A percentile compares a stretch with the other conserved stretches of the same genome.
Conservation (phyloP, 768 basidiomycete species). For the Hericium alpestre region DNA sequence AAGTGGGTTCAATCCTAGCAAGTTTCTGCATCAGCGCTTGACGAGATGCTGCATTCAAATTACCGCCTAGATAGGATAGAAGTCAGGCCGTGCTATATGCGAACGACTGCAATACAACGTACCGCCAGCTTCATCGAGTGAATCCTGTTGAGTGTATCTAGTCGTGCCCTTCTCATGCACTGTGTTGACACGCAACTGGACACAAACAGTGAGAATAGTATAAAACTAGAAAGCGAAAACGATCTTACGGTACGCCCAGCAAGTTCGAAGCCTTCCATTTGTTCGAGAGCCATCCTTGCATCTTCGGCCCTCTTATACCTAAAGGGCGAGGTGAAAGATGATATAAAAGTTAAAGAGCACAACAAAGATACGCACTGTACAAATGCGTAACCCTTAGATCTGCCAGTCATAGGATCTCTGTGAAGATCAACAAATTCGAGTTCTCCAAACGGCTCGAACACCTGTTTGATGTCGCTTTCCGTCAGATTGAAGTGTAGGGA, state of each 20-base stretch:
- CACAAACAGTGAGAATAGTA: slow-evolving; percentile 10
- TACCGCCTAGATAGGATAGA: slow-evolving; percentile 59
- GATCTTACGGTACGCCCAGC: slow-evolving; percentile 78
- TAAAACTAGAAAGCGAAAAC: slow-evolving; percentile 7
- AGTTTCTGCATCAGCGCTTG: slow-evolving; percentile 99
- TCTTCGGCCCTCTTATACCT: slow-evolving; percentile 89
- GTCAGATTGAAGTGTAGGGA: slow-evolving; percentile 95
- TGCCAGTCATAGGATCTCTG: slow-evolving; percentile 86
- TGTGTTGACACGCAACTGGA: slow-evolving; percentile 78
- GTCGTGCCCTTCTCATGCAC: slow-evolving; percentile 84
- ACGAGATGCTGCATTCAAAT: slow-evolving; percentile 95
- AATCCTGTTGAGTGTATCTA: slow-evolving; percentile 66
- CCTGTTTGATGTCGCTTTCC: slow-evolving; percentile 95
- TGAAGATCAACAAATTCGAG: slow-evolving; percentile 98
- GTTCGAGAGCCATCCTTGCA: slow-evolving; percentile 92
- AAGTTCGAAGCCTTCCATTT: slow-evolving; percentile 98
- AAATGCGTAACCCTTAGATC: slow-evolving; percentile 96
- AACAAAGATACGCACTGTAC: slow-evolving; percentile 60
- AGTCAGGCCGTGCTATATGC: neutral
- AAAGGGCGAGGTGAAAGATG: neutral
- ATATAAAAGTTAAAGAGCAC: neutral
- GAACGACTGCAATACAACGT: slow-evolving; percentile 7
- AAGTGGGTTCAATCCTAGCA: slow-evolving; percentile 76
- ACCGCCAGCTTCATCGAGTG: slow-evolving; percentile 88
- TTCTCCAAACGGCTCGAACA: slow-evolving; percentile 98